Conservation (phyloP, 2,329 filamentous ascomycete genomes). For the Microthyrium microscopicum region DNA sequence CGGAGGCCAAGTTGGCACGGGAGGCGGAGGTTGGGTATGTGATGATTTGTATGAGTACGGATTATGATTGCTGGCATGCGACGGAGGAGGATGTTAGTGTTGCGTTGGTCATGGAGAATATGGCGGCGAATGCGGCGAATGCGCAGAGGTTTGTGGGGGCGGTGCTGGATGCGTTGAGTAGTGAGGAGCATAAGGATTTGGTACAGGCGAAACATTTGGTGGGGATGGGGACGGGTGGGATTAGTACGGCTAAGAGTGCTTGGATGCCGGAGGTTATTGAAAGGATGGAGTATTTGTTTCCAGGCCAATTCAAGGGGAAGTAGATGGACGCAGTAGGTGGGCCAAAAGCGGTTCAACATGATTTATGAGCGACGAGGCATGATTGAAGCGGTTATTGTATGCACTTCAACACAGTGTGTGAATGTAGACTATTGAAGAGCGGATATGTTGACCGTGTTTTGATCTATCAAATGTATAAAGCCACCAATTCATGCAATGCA, state of each 20-base stretch:
- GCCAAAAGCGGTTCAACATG: too few species aligned
- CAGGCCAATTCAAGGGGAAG: too few species aligned
- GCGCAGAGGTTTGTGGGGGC: constrained; percentile 71
- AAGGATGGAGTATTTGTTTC: constrained; percentile 73
- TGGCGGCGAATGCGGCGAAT: constrained; percentile 84
- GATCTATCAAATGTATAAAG: too few species aligned
- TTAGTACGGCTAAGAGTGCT: constrained; percentile 66
- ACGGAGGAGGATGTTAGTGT: constrained; percentile 70
- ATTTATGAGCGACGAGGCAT: too few species aligned
- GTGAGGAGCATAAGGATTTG: constrained; percentile 58
- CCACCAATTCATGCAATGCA: neutral
- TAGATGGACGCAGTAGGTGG: too few species aligned
- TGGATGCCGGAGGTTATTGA: constrained; percentile 57
- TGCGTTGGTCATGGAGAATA: constrained; percentile 92
- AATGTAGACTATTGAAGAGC: too few species aligned
- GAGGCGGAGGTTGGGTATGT: constrained; percentile 95
- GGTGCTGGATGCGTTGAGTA: constrained; percentile 71
- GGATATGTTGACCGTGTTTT: too few species aligned
- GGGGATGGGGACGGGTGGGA: constrained; percentile 57
- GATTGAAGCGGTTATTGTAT: too few species aligned
- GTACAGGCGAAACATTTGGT: constrained; percentile 69
- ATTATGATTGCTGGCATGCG: constrained; percentile 96
- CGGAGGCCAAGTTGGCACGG: constrained; percentile 87
- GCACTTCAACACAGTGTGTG: too few species aligned
- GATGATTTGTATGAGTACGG: constrained; percentile 98